phyloP scores from a whole-genome alignment of 305 asterid genomes.

The Plantago rigida region DNA sequence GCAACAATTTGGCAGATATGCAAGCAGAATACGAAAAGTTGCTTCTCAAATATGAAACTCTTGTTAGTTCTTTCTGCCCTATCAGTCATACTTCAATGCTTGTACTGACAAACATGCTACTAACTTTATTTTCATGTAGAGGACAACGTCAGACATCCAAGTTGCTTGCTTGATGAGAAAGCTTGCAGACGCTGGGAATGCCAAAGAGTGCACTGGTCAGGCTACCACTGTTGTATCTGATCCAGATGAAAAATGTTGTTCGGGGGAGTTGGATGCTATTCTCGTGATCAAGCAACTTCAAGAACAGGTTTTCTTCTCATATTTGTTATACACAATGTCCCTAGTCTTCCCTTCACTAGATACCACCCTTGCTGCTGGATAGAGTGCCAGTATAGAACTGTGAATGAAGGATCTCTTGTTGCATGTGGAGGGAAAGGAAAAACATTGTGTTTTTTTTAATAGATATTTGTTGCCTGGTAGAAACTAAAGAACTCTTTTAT shows the following conservation, averaged over 20 bases:
- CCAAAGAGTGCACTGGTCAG: slow-evolving; percentile 29
- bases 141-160: slow-evolving; percentile 48
- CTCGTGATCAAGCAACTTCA: slow-evolving; percentile 72
- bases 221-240: slow-evolving; percentile 27
- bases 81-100: slow-evolving; percentile 14
- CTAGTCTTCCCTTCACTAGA: slow-evolving; percentile 17
- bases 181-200: slow-evolving; percentile 46
- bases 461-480: background rate
- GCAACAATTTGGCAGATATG: slow-evolving; percentile 39
- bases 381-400: no score
- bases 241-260: slow-evolving; percentile 31
- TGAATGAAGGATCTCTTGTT: no score
- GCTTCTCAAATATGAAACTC: slow-evolving; percentile 57
- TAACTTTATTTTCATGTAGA: slow-evolving; percentile 38
- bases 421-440: no score
- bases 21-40: slow-evolving; percentile 63
- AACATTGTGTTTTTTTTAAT: no score
- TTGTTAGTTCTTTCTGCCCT: slow-evolving; percentile 50
- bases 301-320: slow-evolving; percentile 58
- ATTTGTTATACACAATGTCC: slow-evolving; percentile 20
- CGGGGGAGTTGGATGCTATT: slow-evolving; percentile 56
- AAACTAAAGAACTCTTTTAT: no score
- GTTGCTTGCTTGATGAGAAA: slow-evolving; percentile 57
- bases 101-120: slow-evolving; percentile 17
- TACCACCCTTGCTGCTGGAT: slow-evolving; percentile 12